These are phyloP conservation scores for Pichia sp. DNA, from an alignment of 1,139 yeast genomes.

Conservation along the genomic window DNA sequence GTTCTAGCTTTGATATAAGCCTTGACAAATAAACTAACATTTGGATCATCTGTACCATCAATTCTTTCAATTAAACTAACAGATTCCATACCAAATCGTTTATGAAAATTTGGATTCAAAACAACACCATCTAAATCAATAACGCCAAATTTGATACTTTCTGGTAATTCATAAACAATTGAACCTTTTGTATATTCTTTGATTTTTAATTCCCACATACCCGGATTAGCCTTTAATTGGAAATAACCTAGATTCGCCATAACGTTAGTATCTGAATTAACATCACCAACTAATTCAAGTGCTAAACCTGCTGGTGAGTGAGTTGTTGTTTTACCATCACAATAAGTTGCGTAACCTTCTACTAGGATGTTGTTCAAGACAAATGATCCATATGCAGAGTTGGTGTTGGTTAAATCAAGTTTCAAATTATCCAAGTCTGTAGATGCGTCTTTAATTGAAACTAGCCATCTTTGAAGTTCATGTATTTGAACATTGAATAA, in stretches of 20 bases:
- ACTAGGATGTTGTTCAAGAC: conserved; percentile 47
- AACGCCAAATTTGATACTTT: conserved; percentile 31
- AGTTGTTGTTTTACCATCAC: conserved; percentile 19
- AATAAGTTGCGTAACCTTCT: conserved; percentile 64
- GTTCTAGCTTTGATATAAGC: not conserved
- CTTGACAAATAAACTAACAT: not conserved
- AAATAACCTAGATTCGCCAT: conserved; percentile 74
- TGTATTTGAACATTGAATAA: conserved; percentile 54
- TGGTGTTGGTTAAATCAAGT: conserved; percentile 30
- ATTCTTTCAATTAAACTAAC: conserved; percentile 30
- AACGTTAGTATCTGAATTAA: conserved; percentile 49
- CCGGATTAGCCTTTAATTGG: conserved; percentile 66
- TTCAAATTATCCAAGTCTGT: conserved; percentile 60
- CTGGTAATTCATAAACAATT: conserved; percentile 38
- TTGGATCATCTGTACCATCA: not conserved
- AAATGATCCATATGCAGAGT: conserved; percentile 36
- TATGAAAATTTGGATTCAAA: conserved; percentile 40
- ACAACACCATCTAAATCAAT: conserved; percentile 42
- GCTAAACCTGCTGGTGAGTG: conserved; percentile 48
- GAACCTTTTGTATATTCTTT: conserved; percentile 36
- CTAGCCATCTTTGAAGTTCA: conserved; percentile 62
- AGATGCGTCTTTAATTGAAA: conserved; percentile 40
- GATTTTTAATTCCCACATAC: conserved; percentile 49
- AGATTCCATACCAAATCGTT: conserved; percentile 37
- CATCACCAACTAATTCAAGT: conserved; percentile 31